Evolutionary conservation across 306 rosid genomes (phyloP).

Genomic region (Sindora glabra): DNA sequence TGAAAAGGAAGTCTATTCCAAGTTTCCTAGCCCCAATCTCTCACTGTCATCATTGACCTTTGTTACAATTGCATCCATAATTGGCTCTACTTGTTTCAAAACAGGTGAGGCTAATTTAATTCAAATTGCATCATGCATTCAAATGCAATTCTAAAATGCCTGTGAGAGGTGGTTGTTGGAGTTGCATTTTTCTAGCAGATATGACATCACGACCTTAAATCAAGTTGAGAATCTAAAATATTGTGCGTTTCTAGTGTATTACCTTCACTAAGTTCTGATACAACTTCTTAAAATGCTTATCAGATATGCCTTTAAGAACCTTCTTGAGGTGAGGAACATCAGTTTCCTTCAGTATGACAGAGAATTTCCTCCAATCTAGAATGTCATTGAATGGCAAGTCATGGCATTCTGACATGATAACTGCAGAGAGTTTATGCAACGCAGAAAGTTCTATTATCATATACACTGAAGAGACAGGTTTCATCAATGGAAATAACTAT

Average conservation of each 20-base stretch:
- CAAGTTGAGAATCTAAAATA: neutral
- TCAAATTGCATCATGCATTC: no score
- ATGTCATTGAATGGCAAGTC: constrained; percentile 25
- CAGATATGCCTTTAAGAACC: constrained; percentile 1
- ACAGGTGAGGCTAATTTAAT: no score
- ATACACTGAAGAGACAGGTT: neutral
- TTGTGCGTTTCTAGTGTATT: neutral
- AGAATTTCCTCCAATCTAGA: constrained; percentile 29
- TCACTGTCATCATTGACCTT: no score
- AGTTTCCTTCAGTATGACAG: constrained; percentile 16
- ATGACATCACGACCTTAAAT: no score
- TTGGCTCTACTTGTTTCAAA: no score
- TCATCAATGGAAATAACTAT: neutral
- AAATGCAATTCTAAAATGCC: no score
- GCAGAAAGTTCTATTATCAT: neutral
- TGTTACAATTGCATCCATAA: no score
- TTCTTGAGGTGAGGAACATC: constrained; percentile 12
- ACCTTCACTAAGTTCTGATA: constrained; percentile 20
- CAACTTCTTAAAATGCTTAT: neutral
- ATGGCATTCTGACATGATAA: constrained; percentile 13
- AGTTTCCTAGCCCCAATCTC: neutral
- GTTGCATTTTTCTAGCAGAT: no score
- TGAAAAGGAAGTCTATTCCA: neutral
- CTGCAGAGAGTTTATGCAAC: constrained; percentile 22
- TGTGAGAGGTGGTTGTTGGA: no score